A percentile compares a stretch with the other conserved stretches of the same genome.
Evolutionary conservation across 75 land plant species (phyloP).

Genomic region (Picea sitchensis): DNA sequence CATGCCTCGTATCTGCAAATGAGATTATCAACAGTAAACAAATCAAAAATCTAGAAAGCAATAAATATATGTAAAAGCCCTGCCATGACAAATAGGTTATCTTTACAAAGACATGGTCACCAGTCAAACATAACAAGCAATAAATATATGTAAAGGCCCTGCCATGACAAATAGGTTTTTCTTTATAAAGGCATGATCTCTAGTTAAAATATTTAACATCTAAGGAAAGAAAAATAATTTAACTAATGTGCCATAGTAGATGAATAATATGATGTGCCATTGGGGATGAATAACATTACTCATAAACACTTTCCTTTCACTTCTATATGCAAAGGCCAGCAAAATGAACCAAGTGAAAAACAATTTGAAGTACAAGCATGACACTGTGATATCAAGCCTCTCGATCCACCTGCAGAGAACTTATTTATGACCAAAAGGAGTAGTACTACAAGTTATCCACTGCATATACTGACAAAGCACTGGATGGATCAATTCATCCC

Average conservation of each 20-base stretch:
- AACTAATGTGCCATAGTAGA: too few species aligned
- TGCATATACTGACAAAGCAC: too few species aligned
- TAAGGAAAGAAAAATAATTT: neutral
- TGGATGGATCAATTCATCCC: too few species aligned
- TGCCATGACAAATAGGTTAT: too few species aligned
- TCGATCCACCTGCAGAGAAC: too few species aligned
- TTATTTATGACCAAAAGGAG: neutral
- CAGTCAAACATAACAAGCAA: neutral
- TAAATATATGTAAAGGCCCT: neutral
- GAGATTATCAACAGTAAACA: neutral
- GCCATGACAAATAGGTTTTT: neutral
- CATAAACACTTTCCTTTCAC: neutral
- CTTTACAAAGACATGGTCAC: neutral
- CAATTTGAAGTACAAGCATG: neutral
- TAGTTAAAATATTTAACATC: neutral
- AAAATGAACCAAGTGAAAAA: neutral
- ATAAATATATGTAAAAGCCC: too few species aligned
- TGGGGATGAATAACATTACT: neutral
- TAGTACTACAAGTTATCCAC: neutral
- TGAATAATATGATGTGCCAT: neutral
- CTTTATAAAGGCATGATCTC: neutral
- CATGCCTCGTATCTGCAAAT: slow-evolving; percentile 94
- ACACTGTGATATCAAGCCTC: too few species aligned
- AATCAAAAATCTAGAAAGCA: neutral
- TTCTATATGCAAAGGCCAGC: neutral